These are phyloP conservation scores for Epichloe festucae DNA, from an alignment of 2,329 filamentous ascomycete species.

Conservation along the genomic window DNA sequence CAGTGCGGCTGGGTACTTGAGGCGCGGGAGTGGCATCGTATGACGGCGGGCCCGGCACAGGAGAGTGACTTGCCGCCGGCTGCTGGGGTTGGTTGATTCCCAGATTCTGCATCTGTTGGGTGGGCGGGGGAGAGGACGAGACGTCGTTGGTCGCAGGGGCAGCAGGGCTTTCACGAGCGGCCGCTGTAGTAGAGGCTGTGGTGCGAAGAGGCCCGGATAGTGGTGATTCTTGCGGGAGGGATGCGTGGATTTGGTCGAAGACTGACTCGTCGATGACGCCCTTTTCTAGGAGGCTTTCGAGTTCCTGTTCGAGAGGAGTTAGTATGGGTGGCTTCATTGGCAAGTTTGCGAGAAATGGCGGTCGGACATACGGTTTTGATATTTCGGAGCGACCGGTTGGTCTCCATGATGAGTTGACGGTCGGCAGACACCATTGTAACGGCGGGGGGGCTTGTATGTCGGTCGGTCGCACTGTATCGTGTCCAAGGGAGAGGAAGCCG, in stretches of 20 bases:
- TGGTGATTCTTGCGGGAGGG: slow-evolving; percentile 60
- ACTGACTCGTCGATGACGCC: slow-evolving; percentile 63
- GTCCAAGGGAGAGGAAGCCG: neutral
- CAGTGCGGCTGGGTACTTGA: slow-evolving; percentile 27
- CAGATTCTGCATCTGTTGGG: slow-evolving; percentile 30
- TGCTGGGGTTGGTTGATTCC: slow-evolving; percentile 14
- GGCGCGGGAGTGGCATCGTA: slow-evolving; percentile 36
- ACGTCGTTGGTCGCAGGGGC: slow-evolving; percentile 15
- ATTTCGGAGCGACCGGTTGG: slow-evolving; percentile 73
- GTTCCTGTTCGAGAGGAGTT: slow-evolving; percentile 46
- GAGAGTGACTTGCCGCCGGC: slow-evolving; percentile 4
- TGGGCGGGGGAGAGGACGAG: slow-evolving; percentile 18
- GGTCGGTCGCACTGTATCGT: too few species aligned
- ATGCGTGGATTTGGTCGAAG: slow-evolving; percentile 60
- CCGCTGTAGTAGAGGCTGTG: slow-evolving; percentile 17
- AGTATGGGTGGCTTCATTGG: neutral
- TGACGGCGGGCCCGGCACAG: slow-evolving; percentile 33
- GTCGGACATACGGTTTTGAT: slow-evolving; percentile 59
- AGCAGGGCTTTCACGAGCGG: slow-evolving; percentile 20
- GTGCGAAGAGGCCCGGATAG: slow-evolving; percentile 36
- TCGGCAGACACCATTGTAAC: slow-evolving; percentile 33
- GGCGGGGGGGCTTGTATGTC: neutral
- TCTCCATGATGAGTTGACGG: slow-evolving; percentile 49
- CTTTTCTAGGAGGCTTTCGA: slow-evolving; percentile 77
- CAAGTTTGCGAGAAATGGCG: neutral